These are phyloP conservation scores for Lasiodiplodia citricola DNA, from an alignment of 2,329 filamentous ascomycete genomes.

Conservation along the genomic window DNA sequence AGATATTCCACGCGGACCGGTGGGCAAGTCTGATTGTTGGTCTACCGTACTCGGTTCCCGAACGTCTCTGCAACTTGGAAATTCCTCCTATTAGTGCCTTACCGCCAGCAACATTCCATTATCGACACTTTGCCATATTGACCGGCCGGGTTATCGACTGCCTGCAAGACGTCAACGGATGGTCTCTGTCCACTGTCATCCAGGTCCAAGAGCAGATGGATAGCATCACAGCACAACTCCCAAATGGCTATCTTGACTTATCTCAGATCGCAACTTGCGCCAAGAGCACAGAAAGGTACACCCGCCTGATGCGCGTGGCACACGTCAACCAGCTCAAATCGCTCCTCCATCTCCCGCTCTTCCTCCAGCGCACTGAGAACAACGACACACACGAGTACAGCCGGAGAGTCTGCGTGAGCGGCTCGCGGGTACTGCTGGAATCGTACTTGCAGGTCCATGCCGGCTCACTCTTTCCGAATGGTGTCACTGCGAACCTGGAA, in stretches of 20 bases:
- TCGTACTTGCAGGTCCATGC: no score
- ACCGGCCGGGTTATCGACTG: slow-evolving; percentile 3
- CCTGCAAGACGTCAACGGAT: not conserved
- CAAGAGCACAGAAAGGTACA: no score
- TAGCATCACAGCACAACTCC: not conserved
- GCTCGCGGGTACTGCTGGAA: no score
- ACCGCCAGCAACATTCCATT: not conserved
- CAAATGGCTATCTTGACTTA: not conserved
- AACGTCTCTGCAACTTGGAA: not conserved
- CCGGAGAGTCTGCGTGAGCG: no score
- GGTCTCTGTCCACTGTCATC: not conserved
- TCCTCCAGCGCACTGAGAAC: no score
- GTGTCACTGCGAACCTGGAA: no score
- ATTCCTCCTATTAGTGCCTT: not conserved
- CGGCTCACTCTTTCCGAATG: no score
- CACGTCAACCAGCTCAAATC: no score
- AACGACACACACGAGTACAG: no score
- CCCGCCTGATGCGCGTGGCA: no score
- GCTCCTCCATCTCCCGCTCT: no score
- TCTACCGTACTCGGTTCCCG: not conserved
- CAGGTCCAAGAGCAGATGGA: slow-evolving; percentile 1
- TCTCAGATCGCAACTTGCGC: no score
- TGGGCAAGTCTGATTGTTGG: not conserved
- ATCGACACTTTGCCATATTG: not conserved
- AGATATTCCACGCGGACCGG: slow-evolving; percentile 1